Base-by-base conservation (phyloP, 768 basidiomycete species). In the Naganishia randhawae region DNA sequence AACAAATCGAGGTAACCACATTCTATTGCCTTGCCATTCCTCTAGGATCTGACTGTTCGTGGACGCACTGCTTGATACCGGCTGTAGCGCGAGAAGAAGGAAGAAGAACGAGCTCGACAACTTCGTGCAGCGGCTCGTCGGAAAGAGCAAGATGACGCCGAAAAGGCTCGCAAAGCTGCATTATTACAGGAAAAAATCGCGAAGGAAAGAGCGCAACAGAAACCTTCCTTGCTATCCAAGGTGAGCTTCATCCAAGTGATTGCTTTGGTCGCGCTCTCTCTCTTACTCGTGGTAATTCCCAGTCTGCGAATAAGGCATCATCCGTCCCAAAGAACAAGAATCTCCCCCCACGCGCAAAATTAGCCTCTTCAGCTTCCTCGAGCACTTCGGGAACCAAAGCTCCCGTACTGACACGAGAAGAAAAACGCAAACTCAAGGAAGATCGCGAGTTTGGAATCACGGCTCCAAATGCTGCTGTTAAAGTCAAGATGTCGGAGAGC, bases 391-490 rank as follows among this genome's bases (percentile, higher is more conserved):
- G 55, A 27, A 51, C 57, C n/a, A 55, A 54, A 45, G 31, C 48
- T 10, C 41, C 37, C 14, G 50, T 63, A 29, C 32, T 68, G 32
- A 62, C 67, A 10, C 31, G 67, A 29, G 48, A 62, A 42, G 67
- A 68, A 32, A 45, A 57, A 11, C 50, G 42, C 3, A 57, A 57
- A 25, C 31, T 68, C 22, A 25, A 31, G 7, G 67, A 68, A 16
- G 57, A 55, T 17, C 25, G 55, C 4, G 67, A 68, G 57, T 68
- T 68, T 57, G 67, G 67, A 19, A 29, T 63, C 22, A 37, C 61
- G 17, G 53, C 66, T 31, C 37, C 67, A 3, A 68, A 41, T 27
- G 33, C 50, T 17, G 33, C 61, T 11, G 57, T 39, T 22, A 29
- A 39, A 14, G 27, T 25, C 11, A 61, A 41, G 57, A 61, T 61